Base-by-base conservation (phyloP, 108 stramenopile genomes). In the Stephanodiscus triporus region DNA sequence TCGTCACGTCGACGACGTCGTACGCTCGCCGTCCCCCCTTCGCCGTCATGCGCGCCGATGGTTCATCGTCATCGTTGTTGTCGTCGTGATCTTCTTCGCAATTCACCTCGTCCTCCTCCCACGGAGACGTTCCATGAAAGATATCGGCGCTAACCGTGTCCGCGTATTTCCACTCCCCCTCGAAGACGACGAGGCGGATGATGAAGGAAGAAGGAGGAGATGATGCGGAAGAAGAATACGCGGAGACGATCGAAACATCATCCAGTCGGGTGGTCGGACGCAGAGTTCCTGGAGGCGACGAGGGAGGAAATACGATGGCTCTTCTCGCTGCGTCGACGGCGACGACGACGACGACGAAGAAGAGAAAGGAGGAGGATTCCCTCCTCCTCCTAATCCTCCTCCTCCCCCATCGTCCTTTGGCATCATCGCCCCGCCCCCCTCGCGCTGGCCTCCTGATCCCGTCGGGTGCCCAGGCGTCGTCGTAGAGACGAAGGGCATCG, bases 241-340 rank as follows among this genome's bases (percentile, higher is more conserved):
- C 7, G 87, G 88, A 29, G 65, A 49, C 23, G 92, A 84, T 61
- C 92, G 60, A 10, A 87, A 84, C 54, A 88, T 93, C 79, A 91
- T 74, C n/a, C 29, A 87, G 69, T 48, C 88, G 66, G 47, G 88
- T 85, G 0, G 84, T 84, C 13, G 87, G 89, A 27, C 70, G 72
- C n/a, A 80, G n/a, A 34, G 37, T 67, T 55, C 40, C 40, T 40
- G 11, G 7, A 40, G 1, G 7, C 40, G 10, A 40, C 40, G 40
- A 11, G n/a, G 1, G 4, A 40, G 40, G 40, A 7, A 40, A 40
- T 40, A 0, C 40, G 40, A 40, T 11, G 11, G 4, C 11, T 40
- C 40, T 11, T 40, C 40, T 4, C 40, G 4, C 40, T 8, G 9
- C 40, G 11, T 40, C 40, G 40, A 6, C 36, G 36, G 4, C 36